phyloP scores from a whole-genome alignment of 2,329 filamentous ascomycete species.

The Apiospora saccharicola region DNA sequence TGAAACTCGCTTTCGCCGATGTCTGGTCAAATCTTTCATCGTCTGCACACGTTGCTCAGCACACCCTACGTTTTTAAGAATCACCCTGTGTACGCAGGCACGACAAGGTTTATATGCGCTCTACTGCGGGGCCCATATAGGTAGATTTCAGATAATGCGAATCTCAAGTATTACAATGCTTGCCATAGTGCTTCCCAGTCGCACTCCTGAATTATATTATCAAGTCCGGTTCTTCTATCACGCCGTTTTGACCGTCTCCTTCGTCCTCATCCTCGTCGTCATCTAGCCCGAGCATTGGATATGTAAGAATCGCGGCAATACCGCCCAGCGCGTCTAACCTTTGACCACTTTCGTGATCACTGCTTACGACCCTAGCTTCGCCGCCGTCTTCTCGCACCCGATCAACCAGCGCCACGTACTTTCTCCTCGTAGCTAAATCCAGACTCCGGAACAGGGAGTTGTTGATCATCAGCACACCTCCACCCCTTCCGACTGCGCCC shows the following conservation, averaged over 20 bases:
- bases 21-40: no score
- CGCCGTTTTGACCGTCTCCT: conserved; percentile 34
- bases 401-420: conserved; percentile 87
- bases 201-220: background rate
- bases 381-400: conserved; percentile 87
- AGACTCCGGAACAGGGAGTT: conserved; percentile 88
- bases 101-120: background rate
- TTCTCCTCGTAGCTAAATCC: conserved; percentile 76
- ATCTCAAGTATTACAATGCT: background rate
- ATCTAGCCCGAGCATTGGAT: conserved; percentile 83
- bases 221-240: conserved; percentile 14
- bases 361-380: conserved; percentile 87
- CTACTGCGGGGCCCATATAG: background rate
- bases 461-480: conserved; percentile 84
- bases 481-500: conserved; percentile 86
- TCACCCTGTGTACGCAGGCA: background rate
- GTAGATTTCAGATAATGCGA: background rate
- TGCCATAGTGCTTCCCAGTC: background rate
- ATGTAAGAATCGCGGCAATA: conserved; percentile 90
- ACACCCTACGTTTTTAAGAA: background rate
- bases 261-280: conserved; percentile 65
- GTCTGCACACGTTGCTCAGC: background rate
- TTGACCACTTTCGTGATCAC: conserved; percentile 92
- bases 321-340: conserved; percentile 84
- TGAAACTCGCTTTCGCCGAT: background rate